These are phyloP conservation scores for Epichloe sibirici DNA, from an alignment of 2,329 filamentous ascomycete genomes.

Conservation along the genomic window DNA sequence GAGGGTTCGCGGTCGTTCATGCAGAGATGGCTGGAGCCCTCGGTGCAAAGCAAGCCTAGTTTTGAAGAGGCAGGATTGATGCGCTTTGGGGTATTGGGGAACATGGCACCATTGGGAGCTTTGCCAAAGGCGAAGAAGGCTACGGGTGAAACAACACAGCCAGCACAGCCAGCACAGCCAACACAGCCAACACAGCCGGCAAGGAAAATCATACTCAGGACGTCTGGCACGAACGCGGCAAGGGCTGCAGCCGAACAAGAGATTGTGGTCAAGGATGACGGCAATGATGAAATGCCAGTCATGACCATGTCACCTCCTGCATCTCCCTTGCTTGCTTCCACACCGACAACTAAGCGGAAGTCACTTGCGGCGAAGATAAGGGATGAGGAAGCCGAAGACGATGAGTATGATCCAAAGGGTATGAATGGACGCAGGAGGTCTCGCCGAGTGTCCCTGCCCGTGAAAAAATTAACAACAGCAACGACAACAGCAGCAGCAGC, in stretches of 20 bases:
- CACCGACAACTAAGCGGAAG: constrained; percentile 12
- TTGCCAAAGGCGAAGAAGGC: constrained; percentile 46
- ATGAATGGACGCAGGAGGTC: constrained; percentile 21
- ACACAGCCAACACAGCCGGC: constrained; percentile 14
- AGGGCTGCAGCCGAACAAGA: constrained; percentile 12
- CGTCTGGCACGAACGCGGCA: constrained; percentile 19
- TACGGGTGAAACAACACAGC: constrained; percentile 15
- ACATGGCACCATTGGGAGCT: constrained; percentile 71
- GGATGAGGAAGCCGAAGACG: constrained; percentile 26
- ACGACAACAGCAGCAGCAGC: constrained; percentile 3
- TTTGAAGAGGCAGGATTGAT: constrained; percentile 68
- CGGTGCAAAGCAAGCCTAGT: constrained; percentile 51
- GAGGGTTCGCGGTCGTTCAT: constrained; percentile 36
- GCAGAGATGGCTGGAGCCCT: constrained; percentile 47
- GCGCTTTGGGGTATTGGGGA: constrained; percentile 64
- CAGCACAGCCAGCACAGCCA: constrained; percentile 10
- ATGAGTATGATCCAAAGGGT: constrained; percentile 31
- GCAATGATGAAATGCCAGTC: constrained; percentile 11
- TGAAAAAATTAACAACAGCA: constrained; percentile 12
- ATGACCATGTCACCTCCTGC: constrained; percentile 5
- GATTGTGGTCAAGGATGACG: constrained; percentile 9
- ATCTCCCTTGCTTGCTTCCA: constrained; percentile 12
- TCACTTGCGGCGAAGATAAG: constrained; percentile 12
- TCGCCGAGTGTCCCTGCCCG: constrained; percentile 18
- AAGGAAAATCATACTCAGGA: constrained; percentile 35